phyloP scores from a whole-genome alignment of 2,329 filamentous ascomycete species.

The Monosporascus sp. region DNA sequence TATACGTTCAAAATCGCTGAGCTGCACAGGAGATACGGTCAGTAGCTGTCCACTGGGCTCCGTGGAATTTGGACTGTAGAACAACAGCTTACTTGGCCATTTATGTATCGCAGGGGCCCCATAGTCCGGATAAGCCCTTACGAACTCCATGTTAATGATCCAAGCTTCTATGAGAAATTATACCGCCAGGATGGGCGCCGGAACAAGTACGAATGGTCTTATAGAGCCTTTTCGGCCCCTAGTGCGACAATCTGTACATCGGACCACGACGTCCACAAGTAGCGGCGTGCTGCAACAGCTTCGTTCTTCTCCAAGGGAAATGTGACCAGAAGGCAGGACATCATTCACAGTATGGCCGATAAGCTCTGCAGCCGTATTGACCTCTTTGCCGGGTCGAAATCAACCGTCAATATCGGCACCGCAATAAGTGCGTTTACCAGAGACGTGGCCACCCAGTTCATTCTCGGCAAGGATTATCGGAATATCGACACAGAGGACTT shows the following conservation, averaged over 20 bases:
- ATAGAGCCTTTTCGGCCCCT: slow-evolving; percentile 5
- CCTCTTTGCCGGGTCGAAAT: background rate
- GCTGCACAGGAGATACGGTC: slow-evolving; percentile 8
- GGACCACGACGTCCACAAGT: slow-evolving; percentile 4
- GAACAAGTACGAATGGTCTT: slow-evolving; percentile 10
- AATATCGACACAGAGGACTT: slow-evolving; percentile 7
- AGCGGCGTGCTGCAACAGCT: slow-evolving; percentile 3
- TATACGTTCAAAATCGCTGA: slow-evolving; percentile 11
- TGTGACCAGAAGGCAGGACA: slow-evolving; percentile 1
- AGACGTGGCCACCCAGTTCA: slow-evolving; percentile 7
- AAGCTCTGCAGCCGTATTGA: background rate
- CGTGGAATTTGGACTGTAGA: background rate
- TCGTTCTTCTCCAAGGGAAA: slow-evolving; percentile 10
- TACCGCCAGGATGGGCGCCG: slow-evolving; percentile 10
- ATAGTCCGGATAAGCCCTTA: slow-evolving; percentile 9
- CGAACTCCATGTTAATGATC: slow-evolving; percentile 9
- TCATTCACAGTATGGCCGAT: slow-evolving; percentile 2
- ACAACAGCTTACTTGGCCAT: too few relatives aligned
- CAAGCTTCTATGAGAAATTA: slow-evolving; percentile 8
- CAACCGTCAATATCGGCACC: slow-evolving; percentile 4
- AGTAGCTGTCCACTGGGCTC: background rate
- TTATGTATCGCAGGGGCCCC: slow-evolving; percentile 1
- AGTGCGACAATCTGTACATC: slow-evolving; percentile 2
- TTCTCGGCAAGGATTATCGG: slow-evolving; percentile 6
- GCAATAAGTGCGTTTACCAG: slow-evolving; percentile 4